Conservation (phyloP, 1,284 basidiomycete species). For the Cutaneotrichosporon sp. region DNA sequence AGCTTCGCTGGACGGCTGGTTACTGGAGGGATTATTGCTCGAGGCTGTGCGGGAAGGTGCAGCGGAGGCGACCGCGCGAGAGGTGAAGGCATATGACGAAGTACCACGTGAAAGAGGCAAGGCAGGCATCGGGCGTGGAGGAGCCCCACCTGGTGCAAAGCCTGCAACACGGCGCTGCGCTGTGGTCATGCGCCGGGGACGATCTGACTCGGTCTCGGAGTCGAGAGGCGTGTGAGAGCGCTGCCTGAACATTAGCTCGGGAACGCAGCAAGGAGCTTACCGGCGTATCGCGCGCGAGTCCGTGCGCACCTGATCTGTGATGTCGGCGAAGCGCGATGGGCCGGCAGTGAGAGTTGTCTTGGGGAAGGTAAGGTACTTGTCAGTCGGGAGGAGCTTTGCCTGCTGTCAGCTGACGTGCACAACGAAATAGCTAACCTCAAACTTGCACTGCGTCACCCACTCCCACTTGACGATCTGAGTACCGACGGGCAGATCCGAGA, state of each 20-base stretch:
- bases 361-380: conserved; percentile 37
- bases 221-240: conserved; percentile 28
- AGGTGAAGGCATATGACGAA: neutral
- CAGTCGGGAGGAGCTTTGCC: conserved; percentile 31
- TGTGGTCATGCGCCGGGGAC: neutral
- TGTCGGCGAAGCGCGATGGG: conserved; percentile 29
- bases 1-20: neutral
- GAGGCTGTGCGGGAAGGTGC: neutral
- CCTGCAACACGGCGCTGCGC: neutral
- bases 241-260: conserved; percentile 22
- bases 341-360: conserved; percentile 23
- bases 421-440: conserved; percentile 28
- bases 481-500: conserved; percentile 41
- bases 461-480: conserved; percentile 45
- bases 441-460: conserved; percentile 41
- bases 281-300: conserved; percentile 25
- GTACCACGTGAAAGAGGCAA: neutral
- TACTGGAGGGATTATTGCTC: conserved; percentile 1
- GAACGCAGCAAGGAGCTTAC: conserved; percentile 15
- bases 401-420: conserved; percentile 7
- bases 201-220: conserved; percentile 41
- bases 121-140: conserved; percentile 1
- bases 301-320: conserved; percentile 29
- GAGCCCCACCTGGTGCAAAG: neutral
- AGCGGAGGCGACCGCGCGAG: neutral